These are phyloP conservation scores for Globisporangium nodosum DNA, from an alignment of 352 stramenopile species.

Conservation along the genomic window DNA sequence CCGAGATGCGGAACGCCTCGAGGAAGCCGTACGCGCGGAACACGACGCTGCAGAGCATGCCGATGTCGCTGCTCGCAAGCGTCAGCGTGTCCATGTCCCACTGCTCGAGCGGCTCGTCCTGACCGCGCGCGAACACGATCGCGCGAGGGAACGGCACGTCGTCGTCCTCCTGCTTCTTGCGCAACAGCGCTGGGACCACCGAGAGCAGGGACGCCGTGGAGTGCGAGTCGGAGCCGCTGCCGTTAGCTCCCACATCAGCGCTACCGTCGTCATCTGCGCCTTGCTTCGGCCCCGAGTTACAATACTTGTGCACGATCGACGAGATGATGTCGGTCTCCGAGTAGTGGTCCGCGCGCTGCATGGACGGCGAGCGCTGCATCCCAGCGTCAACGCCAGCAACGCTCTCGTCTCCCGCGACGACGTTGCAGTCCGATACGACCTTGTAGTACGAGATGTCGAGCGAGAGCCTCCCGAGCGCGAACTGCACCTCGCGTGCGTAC, in stretches of 20 bases:
- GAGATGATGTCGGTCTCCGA: constrained; percentile 59
- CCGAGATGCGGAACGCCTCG: constrained; percentile 44
- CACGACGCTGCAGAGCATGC: constrained; percentile 35
- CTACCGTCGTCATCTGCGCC: background rate
- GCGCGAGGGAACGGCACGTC: constrained; percentile 51
- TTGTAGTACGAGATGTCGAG: constrained; percentile 80
- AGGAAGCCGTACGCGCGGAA: constrained; percentile 51
- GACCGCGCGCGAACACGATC: constrained; percentile 31
- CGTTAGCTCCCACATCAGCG: background rate
- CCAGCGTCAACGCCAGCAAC: too few relatives aligned
- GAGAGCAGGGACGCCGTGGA: constrained; percentile 12
- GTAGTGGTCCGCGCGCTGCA: constrained; percentile 18
- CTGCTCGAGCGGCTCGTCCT: constrained; percentile 41
- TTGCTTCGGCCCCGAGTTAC: constrained; percentile 16
- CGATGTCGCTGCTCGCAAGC: constrained; percentile 33
- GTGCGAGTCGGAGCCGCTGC: background rate
- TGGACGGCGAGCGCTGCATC: constrained; percentile 18
- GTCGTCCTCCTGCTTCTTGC: constrained; percentile 53
- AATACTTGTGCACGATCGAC: constrained; percentile 53
- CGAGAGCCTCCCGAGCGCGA: constrained; percentile 53
- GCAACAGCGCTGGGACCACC: constrained; percentile 20
- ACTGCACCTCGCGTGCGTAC: constrained; percentile 60
- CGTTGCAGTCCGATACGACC: constrained; percentile 42
- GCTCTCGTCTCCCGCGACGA: constrained; percentile 9
- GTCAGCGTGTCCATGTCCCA: constrained; percentile 46